A percentile compares a stretch with the other conserved stretches of the same genome.
phyloP scores from a whole-genome alignment of 495 filamentous ascomycete genomes.

The Tuber umbilicatum region DNA sequence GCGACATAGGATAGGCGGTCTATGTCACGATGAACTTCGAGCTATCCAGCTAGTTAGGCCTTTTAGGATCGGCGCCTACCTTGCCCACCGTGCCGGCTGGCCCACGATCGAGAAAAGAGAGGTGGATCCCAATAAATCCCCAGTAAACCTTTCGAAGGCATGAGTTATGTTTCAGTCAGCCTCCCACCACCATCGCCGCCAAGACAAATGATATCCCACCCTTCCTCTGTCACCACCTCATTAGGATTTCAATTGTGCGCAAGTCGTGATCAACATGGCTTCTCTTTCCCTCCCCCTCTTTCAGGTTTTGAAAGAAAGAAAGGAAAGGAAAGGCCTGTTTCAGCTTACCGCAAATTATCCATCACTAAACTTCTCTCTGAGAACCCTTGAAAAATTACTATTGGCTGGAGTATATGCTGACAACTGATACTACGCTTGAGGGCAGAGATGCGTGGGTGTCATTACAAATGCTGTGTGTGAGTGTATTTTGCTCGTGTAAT shows the following conservation, averaged over 20 bases:
- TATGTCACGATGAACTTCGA: background rate
- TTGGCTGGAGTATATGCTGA: background rate
- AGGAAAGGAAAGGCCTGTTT: background rate
- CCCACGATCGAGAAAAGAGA: background rate
- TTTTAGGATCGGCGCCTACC: background rate
- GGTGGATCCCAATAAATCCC: background rate
- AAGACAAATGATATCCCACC: background rate
- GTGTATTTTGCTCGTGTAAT: background rate
- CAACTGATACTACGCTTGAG: background rate
- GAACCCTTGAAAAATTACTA: background rate
- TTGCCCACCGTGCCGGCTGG: background rate
- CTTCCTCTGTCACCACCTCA: background rate
- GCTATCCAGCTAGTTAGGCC: background rate
- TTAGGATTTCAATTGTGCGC: background rate
- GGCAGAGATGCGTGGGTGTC: background rate
- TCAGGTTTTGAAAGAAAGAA: background rate
- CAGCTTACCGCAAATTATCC: background rate
- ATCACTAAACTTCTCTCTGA: background rate
- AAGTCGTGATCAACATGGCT: background rate
- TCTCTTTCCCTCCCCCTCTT: background rate
- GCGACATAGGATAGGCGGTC: background rate
- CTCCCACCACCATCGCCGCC: background rate
- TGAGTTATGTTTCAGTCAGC: background rate
- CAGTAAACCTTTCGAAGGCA: background rate
- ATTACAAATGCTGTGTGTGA: background rate